A percentile compares a stretch with the other conserved stretches of the same genome.
These are phyloP conservation scores for Aristolochia contorta DNA, from an alignment of 164 flowering plant species.

Conservation along the genomic window DNA sequence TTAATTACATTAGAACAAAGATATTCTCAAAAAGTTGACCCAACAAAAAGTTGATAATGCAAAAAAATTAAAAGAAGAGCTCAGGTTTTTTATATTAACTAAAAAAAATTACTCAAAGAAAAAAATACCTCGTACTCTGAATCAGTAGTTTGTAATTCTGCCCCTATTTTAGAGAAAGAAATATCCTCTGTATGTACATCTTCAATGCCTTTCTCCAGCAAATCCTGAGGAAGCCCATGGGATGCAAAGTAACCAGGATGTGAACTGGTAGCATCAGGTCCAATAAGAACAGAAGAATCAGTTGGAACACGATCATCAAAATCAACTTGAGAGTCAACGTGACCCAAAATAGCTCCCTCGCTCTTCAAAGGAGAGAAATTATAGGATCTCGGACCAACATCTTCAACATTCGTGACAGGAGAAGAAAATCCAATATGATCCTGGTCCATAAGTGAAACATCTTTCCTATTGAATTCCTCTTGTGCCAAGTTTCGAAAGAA, in stretches of 20 bases:
- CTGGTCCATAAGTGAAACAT: slow-evolving; percentile 81
- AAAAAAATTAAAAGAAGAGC: too few relatives aligned
- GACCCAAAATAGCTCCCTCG: slow-evolving; percentile 23
- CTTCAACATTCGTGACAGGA: slow-evolving; percentile 29
- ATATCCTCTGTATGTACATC: slow-evolving; percentile 37
- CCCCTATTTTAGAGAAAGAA: slow-evolving; percentile 21
- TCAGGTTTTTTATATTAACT: too few relatives aligned
- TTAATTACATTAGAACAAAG: too few relatives aligned
- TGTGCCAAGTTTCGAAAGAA: slow-evolving; percentile 80
- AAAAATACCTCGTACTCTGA: slow-evolving; percentile 62
- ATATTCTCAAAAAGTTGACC: too few relatives aligned
- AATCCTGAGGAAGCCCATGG: slow-evolving; percentile 6
- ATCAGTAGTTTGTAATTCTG: slow-evolving; percentile 31
- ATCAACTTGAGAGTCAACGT: slow-evolving; percentile 20
- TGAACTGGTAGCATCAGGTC: slow-evolving; percentile 7
- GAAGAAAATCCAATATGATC: slow-evolving; percentile 51
- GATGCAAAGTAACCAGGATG: slow-evolving; percentile 22
- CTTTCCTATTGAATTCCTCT: slow-evolving; percentile 40
- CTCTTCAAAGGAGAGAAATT: slow-evolving; percentile 22
- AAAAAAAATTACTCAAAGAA: slow-evolving; percentile 5
- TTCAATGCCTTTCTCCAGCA: slow-evolving; percentile 29
- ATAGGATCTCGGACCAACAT: slow-evolving; percentile 25
- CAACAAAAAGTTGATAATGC: too few relatives aligned
- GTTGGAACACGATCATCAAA: slow-evolving; percentile 23
- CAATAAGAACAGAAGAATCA: slow-evolving; percentile 17